Evolutionary conservation across 2,329 filamentous ascomycete species (phyloP).

Genomic region (Phialophora expanda): DNA sequence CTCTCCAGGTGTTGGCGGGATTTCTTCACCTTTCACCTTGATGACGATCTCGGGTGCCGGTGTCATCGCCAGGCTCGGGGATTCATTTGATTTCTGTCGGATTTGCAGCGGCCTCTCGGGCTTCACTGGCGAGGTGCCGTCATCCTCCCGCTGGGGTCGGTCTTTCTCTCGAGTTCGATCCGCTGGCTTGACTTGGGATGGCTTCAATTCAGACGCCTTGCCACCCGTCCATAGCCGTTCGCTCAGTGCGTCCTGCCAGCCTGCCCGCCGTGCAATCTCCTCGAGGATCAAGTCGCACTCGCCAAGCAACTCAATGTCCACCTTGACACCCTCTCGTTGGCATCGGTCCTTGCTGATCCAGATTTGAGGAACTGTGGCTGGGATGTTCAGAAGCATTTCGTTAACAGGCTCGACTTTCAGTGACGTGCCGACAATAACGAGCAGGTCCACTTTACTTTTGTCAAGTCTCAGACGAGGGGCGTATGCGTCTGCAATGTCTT

Average conservation of each 20-base stretch:
- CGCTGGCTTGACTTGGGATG: not conserved
- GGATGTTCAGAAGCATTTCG: constrained; percentile 82
- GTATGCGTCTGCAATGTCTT: constrained; percentile 84
- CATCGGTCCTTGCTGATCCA: constrained; percentile 63
- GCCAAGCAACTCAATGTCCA: constrained; percentile 94
- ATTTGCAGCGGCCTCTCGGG: constrained; percentile 18
- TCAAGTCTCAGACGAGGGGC: constrained; percentile 80
- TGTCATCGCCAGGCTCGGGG: not conserved
- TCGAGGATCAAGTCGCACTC: constrained; percentile 90
- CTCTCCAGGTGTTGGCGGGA: not conserved
- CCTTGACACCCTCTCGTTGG: constrained; percentile 74
- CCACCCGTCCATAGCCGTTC: constrained; percentile 27
- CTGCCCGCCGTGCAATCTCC: constrained; percentile 80
- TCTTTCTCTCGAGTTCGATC: not conserved
- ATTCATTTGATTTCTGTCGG: constrained; percentile 19
- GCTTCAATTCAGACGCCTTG: constrained; percentile 7
- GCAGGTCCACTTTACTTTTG: constrained; percentile 78
- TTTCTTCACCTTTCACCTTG: constrained; percentile 22
- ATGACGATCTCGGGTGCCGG: constrained; percentile 4
- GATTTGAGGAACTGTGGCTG: constrained; percentile 81
- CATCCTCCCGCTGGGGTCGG: not conserved
- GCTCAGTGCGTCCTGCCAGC: constrained; percentile 62
- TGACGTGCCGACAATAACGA: constrained; percentile 94
- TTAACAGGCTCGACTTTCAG: constrained; percentile 95
- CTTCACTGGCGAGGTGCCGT: constrained; percentile 7